Base-by-base conservation (phyloP, 768 basidiomycete genomes). In the Pleurotus eryngii region DNA sequence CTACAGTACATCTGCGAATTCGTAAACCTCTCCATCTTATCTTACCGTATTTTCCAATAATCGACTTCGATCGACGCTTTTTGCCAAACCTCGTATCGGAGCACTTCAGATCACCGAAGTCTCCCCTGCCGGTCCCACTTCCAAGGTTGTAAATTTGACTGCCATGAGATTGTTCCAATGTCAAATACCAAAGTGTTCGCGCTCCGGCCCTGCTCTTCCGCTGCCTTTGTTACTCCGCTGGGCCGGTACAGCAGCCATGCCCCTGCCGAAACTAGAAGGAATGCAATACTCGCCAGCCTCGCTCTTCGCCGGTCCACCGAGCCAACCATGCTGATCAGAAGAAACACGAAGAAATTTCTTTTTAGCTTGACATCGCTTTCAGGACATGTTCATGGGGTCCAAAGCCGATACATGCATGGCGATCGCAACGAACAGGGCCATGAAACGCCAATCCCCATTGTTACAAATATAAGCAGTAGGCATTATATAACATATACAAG, bases 301-400 rank as follows among this genome's bases (percentile, higher is more conserved):
- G 49, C 49, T 24, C 22, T 50, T 50, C 22, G 26, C 49, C 49
- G 49, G 27, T n/a, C 49, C 49, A 24, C 37, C 37, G 5, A 50
- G 15, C 49, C 49, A 30, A 50, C 49, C 26, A 50, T 50, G 49
- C 49, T 50, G 49, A 50, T 50, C 49, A 50, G 49, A 49, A 49
- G 48, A 20, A 50, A 27, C 26, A 24, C 26, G 8, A 2, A 45
- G n/a, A 45, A 22, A 50, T 30, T 30, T 50, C 37, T 50, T 30
- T 50, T 50, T 15, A n/a, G 24, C 22, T 12, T 50, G 24, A n/a
- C 49, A 50, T 50, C 49, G 49, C 20, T 50, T 50, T 50, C 49
- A 50, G 49, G 49, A 35, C 30, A 35, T 24, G 30, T 30, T 50
- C 20, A n/a, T 50, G 30, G 49, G 49, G 49, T 50, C 49, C 49